Evolutionary conservation across 805 yeast genomes (phyloP), one percentile per base, ranked within the genome.

Genomic region (Candida corydali): DNA sequence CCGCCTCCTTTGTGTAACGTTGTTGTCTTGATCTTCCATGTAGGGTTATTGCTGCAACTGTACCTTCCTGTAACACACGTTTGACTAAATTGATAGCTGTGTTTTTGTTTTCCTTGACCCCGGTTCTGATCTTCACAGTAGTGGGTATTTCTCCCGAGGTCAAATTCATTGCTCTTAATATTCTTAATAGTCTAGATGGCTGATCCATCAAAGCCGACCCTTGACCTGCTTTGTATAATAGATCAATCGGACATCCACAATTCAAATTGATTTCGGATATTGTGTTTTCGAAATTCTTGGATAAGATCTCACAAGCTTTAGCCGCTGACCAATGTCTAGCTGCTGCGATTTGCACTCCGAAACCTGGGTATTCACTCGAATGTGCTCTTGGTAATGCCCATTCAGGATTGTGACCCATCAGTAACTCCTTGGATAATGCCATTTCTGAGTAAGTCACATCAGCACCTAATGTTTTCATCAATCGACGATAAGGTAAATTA

Each of bases 371-470:
- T 56, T 93, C 98, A 2, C 78, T 63, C 15, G 63, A 56, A 57
- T 93, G 97, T 4, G 95, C 93, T 51, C 89, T 85, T 15, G 96
- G 87, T 32, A 93, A 69, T 0, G 99, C 99, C 99, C 99, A 93
- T 59, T 93, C 99, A 2, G 95, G 78, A 55, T 87, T 87, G 12
- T 82, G 75, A 19, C 97, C 98, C 56, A 86, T 95, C 17, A 93
- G 64, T 36, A 93, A 65, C 1, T 98, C 97, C 35, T 86, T 64
- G 2, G 85, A 67, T 25, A 93, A 69, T 0, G 98, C 97, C 98
- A 93, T 93, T 63, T 93, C 99, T 26, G 89, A 76, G 56, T 86
- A 93, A 0, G 98, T 93, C 12, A 88, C 74, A 51, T 93, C 97
- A 9, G 95, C 95, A 12, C 97, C 97, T 23, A 87, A 60, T 1